Evolutionary conservation across 106 monocot species (phyloP), one percentile per base, ranked within the genome.

Genomic region (Phalaenopsis aphrodite): DNA sequence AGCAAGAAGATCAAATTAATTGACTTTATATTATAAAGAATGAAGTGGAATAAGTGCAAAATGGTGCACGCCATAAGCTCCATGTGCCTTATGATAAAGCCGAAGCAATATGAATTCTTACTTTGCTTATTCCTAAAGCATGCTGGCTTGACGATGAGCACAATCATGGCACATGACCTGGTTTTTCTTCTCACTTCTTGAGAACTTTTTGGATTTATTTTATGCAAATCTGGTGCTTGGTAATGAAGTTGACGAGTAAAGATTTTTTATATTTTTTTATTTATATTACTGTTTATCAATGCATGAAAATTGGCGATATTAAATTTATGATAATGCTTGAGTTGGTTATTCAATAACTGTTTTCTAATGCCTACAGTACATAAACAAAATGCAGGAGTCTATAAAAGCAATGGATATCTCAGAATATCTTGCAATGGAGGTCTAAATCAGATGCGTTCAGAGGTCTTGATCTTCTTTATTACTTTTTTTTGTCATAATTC

Each of bases 341-440:
- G 37, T 42, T 30, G 5, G 24, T 74, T 78, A 36, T 56, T 79
- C 72, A 72, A 7, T 1, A 0, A 2, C 12, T 46, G 38, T 37
- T 42, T 65, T 76, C 52, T 67, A 10, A 66, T 80, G 46, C 5
- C 41, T 67, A 76, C 21, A 17, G 30, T 42, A 11, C 42, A 42
- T 74, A 21, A 74, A 74, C 69, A 45, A 42, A 42, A 74, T 87
- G 83, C 87, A 98, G 94, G 97, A 89, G 84, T 85, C 21, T 98
- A 98, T 82, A 86, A 65, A 38, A 94, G 87, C 71, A 98, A 94
- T 85, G 97, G 97, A 30, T 92, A 84, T 87, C 89, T 98, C 78
- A 89, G 87, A 87, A 84, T 94, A 82, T 94, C 90, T 78, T 98
- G 94, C 79, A 98, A 98, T 85, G 97, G 97, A 80, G 97, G 97